phyloP scores from a whole-genome alignment of 2,329 filamentous ascomycete species.

The Aspergillus candidus region DNA sequence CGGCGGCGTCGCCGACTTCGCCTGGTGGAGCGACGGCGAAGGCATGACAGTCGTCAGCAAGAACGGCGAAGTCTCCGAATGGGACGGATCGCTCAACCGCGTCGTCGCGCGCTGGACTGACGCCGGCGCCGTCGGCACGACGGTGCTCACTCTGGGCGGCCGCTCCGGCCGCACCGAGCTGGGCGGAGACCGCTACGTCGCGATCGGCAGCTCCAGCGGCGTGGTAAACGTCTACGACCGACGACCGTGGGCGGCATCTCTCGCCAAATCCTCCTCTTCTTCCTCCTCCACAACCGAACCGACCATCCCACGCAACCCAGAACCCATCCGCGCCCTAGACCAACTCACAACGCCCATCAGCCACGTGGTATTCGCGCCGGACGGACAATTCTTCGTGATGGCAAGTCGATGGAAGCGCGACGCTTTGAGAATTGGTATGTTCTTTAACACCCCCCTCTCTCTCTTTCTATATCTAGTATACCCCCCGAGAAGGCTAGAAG shows the following conservation, averaged over 20 bases:
- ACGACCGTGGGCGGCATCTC: constrained; percentile 50
- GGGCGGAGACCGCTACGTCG: constrained; percentile 83
- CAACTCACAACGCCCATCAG: constrained; percentile 84
- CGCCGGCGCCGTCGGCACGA: constrained; percentile 80
- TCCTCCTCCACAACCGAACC: constrained; percentile 27
- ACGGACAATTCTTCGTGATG: constrained; percentile 85
- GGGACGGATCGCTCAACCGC: constrained; percentile 61
- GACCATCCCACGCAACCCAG: constrained; percentile 58
- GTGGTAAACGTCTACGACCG: constrained; percentile 94
- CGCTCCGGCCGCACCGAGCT: constrained; percentile 33
- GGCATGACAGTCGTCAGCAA: constrained; percentile 78
- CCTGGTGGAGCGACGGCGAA: constrained; percentile 81
- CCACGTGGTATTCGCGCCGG: constrained; percentile 71
- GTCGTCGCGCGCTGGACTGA: constrained; percentile 83
- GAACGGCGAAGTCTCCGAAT: constrained; percentile 87
- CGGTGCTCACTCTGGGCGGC: constrained; percentile 69
- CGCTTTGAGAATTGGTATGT: constrained; percentile 62
- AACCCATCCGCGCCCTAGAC: constrained; percentile 68
- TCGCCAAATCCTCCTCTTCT: constrained; percentile 26
- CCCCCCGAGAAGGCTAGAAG: neutral
- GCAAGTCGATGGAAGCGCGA: constrained; percentile 83
- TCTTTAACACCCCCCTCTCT: neutral
- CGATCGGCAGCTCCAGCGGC: constrained; percentile 76
- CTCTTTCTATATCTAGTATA: neutral
- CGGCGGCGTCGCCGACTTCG: constrained; percentile 82